Base-by-base conservation (phyloP, 371 early-diverging fungal species). In the Zopfochytrium polystomum region DNA sequence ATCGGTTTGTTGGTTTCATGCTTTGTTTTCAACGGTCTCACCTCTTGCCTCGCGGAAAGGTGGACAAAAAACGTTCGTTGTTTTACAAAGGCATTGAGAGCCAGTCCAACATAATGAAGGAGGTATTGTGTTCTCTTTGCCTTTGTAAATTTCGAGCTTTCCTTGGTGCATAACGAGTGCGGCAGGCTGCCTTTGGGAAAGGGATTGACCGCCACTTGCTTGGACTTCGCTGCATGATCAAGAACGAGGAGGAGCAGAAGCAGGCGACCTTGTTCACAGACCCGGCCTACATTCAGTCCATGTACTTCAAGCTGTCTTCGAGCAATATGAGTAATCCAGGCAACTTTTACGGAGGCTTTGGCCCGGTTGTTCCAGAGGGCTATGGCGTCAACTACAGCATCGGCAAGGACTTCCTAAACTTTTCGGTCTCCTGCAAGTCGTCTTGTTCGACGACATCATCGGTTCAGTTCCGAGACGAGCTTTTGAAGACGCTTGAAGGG, bases 371-470 rank as follows among this genome's bases (percentile, higher is more conserved):
- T 32, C 71, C 85, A 57, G 82, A 90, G 68, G 96, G 95, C 46
- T 86, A 90, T 72, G 84, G 96, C 45, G 64, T 90, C 64, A 90
- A 89, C 67, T 96, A 95, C 62, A 87, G 90, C 2, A 87, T 96
- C 53, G 90, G 84, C 38, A 86, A 85, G 67, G 83, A 86, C 46
- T 76, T 80, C 25, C 75, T 93, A 33, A 89, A 90, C 70, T 86
- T 93, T 72, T 86, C 87, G 48, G 82, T 94, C 23, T 84, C 86
- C 23, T 22, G 58, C 32, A 77, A 74, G 65, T 27, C 25, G 42
- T 65, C 64, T 33, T 60, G 66, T 52, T 6, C 27, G 15, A 57
- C 45, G 7, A 76, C 80, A 18, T 48, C 68, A 35, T 50, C 63
- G 3, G 30, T 7, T 45, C 49, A 63, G 47, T 73, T 76, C 62